Conservation (phyloP, 2,329 filamentous ascomycete species). For the Periconia sp. region DNA sequence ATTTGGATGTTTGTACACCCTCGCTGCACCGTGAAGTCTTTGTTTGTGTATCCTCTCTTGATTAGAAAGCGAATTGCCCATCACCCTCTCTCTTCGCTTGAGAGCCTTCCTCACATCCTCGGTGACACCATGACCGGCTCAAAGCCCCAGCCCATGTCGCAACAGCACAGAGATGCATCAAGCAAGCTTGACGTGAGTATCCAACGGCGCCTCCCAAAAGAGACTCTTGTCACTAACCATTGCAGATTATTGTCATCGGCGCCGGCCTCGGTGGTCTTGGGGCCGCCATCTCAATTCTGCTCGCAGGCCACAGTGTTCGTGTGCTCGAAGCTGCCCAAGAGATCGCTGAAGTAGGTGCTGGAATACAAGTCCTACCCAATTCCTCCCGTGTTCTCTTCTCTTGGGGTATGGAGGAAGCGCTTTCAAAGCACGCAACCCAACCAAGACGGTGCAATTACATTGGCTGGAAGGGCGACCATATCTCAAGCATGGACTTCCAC, state of each 20-base stretch:
- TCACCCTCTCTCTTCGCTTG: neutral
- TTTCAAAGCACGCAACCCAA: conserved; percentile 52
- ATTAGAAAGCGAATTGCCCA: neutral
- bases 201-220: too few species aligned
- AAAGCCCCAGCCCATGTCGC: conserved; percentile 33
- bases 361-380: conserved; percentile 59
- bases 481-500: conserved; percentile 58
- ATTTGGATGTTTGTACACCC: conserved; percentile 10
- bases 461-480: conserved; percentile 59
- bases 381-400: conserved; percentile 54
- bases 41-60: conserved; percentile 2
- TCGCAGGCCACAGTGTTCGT: conserved; percentile 55
- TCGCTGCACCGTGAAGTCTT: too few species aligned
- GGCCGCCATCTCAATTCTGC: conserved; percentile 54
- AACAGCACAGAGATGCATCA: conserved; percentile 28
- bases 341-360: conserved; percentile 58
- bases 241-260: conserved; percentile 58
- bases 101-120: neutral
- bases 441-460: conserved; percentile 55
- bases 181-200: conserved; percentile 34
- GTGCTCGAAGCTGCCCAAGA: conserved; percentile 56
- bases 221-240: neutral
- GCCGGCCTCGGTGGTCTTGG: conserved; percentile 63
- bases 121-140: conserved; percentile 31
- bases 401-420: conserved; percentile 55